These are phyloP conservation scores for Phytophthora citrophthora DNA, from an alignment of 352 stramenopile species.

Conservation along the genomic window DNA sequence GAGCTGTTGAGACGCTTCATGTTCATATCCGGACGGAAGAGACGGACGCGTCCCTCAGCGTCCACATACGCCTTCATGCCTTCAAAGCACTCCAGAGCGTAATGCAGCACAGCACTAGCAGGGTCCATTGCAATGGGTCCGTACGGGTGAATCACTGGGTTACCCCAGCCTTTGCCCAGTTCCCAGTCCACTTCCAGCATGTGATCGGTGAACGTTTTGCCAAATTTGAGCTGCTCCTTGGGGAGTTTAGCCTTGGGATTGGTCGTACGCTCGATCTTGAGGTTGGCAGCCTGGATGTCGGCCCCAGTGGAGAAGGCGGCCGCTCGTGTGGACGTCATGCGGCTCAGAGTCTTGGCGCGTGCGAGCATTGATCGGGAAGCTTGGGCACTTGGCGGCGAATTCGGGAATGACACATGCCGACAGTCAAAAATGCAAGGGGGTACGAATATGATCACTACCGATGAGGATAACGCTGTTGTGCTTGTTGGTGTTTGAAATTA, in stretches of 20 bases:
- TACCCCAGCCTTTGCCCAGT: conserved; percentile 82
- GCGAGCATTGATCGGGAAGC: conserved; percentile 13
- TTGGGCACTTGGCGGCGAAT: conserved; percentile 16
- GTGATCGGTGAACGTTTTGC: conserved; percentile 96
- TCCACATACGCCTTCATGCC: conserved; percentile 96
- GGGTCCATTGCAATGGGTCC: conserved; percentile 92
- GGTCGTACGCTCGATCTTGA: conserved; percentile 54
- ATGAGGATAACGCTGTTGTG: too few relatives aligned
- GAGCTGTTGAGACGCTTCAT: conserved; percentile 95
- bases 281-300: conserved; percentile 41
- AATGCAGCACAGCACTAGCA: conserved; percentile 94
- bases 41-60: conserved; percentile 81
- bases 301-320: conserved; percentile 33
- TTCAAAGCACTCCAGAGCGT: conserved; percentile 96
- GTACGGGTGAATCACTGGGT: conserved; percentile 92
- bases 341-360: conserved; percentile 21
- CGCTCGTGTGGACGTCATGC: conserved; percentile 22
- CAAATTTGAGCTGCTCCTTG: conserved; percentile 93
- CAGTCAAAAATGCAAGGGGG: too few relatives aligned
- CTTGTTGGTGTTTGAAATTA: too few relatives aligned
- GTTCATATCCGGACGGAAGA: conserved; percentile 98
- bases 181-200: conserved; percentile 97
- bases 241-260: conserved; percentile 67
- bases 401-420: conserved; percentile 20
- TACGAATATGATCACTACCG: too few relatives aligned